Percentiles rank a stretch among this genome's conserved stretches.
phyloP scores from a whole-genome alignment of 2,329 filamentous ascomycete genomes.

The Aureobasidium pullulans region DNA sequence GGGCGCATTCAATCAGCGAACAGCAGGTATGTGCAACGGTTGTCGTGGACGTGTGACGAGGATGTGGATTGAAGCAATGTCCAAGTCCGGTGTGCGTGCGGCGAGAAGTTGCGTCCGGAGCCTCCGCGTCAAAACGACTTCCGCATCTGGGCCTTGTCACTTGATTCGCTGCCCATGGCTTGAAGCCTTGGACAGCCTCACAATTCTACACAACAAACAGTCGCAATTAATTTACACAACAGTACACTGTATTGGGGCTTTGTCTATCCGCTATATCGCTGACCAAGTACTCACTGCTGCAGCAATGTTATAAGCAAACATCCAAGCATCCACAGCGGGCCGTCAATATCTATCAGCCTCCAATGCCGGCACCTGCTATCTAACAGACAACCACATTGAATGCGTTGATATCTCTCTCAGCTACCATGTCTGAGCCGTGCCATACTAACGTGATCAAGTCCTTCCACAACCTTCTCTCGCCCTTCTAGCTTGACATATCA shows the following conservation, averaged over 20 bases:
- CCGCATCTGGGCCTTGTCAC: constrained; percentile 1
- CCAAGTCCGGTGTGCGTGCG: not conserved
- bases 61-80: not conserved
- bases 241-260: no score
- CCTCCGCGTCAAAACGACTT: not conserved
- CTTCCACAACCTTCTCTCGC: not conserved
- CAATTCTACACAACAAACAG: not conserved
- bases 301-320: no score
- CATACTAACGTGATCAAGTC: not conserved
- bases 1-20: constrained; percentile 1
- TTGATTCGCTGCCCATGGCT: not conserved
- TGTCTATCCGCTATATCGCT: no score
- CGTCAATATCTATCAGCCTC: no score
- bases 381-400: no score
- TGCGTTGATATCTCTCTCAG: no score
- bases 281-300: no score
- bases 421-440: not conserved
- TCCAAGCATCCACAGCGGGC: no score
- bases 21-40: not conserved
- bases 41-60: not conserved
- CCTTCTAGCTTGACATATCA: not conserved
- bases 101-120: not conserved
- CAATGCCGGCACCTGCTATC: no score
- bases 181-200: not conserved
- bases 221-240: not conserved